Base-by-base conservation (phyloP, 805 yeast species). In the Suhomyces prunicola region DNA sequence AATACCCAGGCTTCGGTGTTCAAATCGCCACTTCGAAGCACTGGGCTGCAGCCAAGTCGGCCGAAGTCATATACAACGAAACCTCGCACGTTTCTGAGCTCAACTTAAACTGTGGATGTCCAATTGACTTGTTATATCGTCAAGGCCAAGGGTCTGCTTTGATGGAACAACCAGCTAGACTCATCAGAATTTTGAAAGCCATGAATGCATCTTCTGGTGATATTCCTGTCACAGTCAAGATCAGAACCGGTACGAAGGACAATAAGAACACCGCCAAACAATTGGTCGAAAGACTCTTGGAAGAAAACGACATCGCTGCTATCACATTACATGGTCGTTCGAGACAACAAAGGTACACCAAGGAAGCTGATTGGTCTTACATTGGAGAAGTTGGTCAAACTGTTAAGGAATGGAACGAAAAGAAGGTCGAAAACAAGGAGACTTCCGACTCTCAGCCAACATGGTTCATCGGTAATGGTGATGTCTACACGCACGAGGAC, bases 91-190 rank as follows among this genome's bases (percentile, higher is more conserved):
- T 88, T n/a, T 81, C 87, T 29, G 98, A 94, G 65, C 75, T 94
- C 58, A 94, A 94, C 67, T 79, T 94, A 63, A 94, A 94, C 71
- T 87, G 96, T 65, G 99, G 99, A 2, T 94, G 99, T 69, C 99
- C 99, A 13, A 94, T 94, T 60, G 99, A 96, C 67, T 78, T 94
- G 61, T 76, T 94, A n/a, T 94, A 86, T 69, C 83, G 93, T 60
- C 90, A 88, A 66, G 99, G 99, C 41, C 96, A 96, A 56, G 99
- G 99, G 2, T 85, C 96, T 36, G 98, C 97, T 0, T 78, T 94
- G 51, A 73, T 94, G 78, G 97, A 91, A 57, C 90, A 88, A 62
- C 96, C 96, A 8, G 86, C 96, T 2, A 83, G 89, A 63, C 72
- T 92, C 71, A 66, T 87, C 42, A 79, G 96, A 58, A 85, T 91